phyloP scores from a whole-genome alignment of 1,284 basidiomycete species.

The Cerrena zonata region DNA sequence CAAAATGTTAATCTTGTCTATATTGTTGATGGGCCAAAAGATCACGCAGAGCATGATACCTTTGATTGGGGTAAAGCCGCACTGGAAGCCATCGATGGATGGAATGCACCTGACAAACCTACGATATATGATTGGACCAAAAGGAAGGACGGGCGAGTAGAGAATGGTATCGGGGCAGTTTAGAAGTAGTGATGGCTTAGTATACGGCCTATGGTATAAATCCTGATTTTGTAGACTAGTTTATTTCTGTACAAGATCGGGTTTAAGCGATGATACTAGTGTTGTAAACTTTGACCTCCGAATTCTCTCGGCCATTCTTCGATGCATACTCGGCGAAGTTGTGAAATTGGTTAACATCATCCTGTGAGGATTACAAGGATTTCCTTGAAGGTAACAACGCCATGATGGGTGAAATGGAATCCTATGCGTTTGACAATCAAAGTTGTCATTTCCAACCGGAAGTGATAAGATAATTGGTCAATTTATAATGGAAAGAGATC shows the following conservation, averaged over 20 bases:
- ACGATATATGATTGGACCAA: constrained; percentile 26
- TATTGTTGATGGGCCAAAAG: constrained; percentile 69
- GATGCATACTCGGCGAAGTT: not conserved
- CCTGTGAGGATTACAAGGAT: too few species aligned
- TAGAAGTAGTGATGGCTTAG: not conserved
- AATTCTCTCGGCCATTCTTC: not conserved
- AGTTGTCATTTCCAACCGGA: too few species aligned
- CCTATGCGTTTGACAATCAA: too few species aligned
- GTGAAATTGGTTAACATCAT: too few species aligned
- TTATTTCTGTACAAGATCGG: too few species aligned
- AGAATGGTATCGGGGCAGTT: not conserved
- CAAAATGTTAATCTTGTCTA: constrained; percentile 55
- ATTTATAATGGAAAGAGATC: too few species aligned
- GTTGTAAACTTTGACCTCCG: too few species aligned
- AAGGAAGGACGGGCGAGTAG: constrained; percentile 12
- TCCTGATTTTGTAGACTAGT: not conserved
- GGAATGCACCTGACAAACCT: constrained; percentile 36
- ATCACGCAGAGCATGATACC: constrained; percentile 46
- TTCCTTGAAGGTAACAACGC: too few species aligned
- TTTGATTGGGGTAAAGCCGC: constrained; percentile 78
- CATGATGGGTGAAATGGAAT: too few species aligned
- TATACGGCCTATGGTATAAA: not conserved
- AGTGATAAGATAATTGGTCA: too few species aligned
- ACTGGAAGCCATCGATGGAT: constrained; percentile 58
- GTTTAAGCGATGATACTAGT: too few species aligned